phyloP scores from a whole-genome alignment of 139 green algal genomes.

The Limnomonas spitsbergensis region DNA sequence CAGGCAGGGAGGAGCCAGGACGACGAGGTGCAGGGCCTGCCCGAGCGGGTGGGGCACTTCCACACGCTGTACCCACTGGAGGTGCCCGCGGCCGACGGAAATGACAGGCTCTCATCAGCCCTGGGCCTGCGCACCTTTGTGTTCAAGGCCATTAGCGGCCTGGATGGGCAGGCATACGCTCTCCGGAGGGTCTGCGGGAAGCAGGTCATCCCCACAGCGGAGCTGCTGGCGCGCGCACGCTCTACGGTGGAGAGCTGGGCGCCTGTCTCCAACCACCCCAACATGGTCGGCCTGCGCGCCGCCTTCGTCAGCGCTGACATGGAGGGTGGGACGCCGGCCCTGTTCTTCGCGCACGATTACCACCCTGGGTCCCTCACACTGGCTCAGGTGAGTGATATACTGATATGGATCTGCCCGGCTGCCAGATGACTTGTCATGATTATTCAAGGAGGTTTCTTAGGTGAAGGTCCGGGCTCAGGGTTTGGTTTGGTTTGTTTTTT shows the following conservation, averaged over 20 bases:
- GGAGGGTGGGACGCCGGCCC: constrained; percentile 27
- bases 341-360: constrained; percentile 39
- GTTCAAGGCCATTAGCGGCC: constrained; percentile 69
- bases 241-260: constrained; percentile 65
- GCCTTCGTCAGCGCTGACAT: constrained; percentile 71
- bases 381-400: not conserved
- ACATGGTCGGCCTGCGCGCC: constrained; percentile 57
- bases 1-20: not conserved
- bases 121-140: constrained; percentile 63
- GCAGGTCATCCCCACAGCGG: constrained; percentile 60
- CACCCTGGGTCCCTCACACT: constrained; percentile 12
- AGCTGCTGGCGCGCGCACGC: constrained; percentile 61
- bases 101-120: constrained; percentile 17
- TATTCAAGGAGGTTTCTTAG: no score
- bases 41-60: constrained; percentile 63
- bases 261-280: constrained; percentile 61
- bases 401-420: no score
- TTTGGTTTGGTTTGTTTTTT: no score
- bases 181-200: constrained; percentile 70
- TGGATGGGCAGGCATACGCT: constrained; percentile 68
- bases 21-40: constrained; percentile 25
- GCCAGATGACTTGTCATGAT: no score
- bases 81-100: constrained; percentile 32
- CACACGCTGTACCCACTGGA: constrained; percentile 83
- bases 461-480: no score